Percentiles rank a stretch among this genome's conserved stretches.
Evolutionary conservation across 768 basidiomycete species (phyloP).

Genomic region (Kwoniella pini): DNA sequence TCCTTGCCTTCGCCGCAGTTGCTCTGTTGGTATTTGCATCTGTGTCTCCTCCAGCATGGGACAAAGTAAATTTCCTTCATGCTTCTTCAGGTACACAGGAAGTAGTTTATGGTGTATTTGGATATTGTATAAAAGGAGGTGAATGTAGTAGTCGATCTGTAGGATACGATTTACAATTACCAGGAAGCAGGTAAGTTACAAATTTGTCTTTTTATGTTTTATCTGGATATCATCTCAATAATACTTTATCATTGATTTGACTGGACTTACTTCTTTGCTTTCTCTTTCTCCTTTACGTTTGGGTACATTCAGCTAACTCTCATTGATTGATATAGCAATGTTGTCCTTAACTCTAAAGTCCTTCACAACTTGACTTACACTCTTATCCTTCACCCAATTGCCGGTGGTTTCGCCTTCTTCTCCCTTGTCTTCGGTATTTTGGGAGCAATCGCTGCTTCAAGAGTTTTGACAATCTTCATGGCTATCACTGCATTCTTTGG

Average conservation of each 20-base stretch:
- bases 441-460: conserved; percentile 66
- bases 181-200: conserved; percentile 31
- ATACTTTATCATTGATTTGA: too few relatives aligned
- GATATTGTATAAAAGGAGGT: conserved; percentile 57
- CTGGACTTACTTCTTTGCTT: too few relatives aligned
- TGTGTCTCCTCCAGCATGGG: conserved; percentile 70
- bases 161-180: conserved; percentile 63
- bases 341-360: conserved; percentile 60
- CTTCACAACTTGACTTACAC: conserved; percentile 71
- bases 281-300: conserved; percentile 6
- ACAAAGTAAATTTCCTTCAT: conserved; percentile 67
- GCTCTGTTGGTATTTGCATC: conserved; percentile 61
- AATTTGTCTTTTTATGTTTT: not conserved
- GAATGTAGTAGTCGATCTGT: conserved; percentile 55
- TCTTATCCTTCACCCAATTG: conserved; percentile 79
- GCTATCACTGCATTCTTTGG: conserved; percentile 68
- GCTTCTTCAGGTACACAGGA: conserved; percentile 56
- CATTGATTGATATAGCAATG: conserved; percentile 37
- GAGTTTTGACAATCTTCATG: conserved; percentile 76
- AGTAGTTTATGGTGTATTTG: conserved; percentile 73
- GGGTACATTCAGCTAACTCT: not conserved
- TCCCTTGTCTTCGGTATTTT: conserved; percentile 54
- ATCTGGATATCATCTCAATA: too few relatives aligned
- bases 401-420: conserved; percentile 54
- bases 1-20: conserved; percentile 71